phyloP scores from a whole-genome alignment of 164 flowering plant genomes.

The Vitis labrusca region DNA sequence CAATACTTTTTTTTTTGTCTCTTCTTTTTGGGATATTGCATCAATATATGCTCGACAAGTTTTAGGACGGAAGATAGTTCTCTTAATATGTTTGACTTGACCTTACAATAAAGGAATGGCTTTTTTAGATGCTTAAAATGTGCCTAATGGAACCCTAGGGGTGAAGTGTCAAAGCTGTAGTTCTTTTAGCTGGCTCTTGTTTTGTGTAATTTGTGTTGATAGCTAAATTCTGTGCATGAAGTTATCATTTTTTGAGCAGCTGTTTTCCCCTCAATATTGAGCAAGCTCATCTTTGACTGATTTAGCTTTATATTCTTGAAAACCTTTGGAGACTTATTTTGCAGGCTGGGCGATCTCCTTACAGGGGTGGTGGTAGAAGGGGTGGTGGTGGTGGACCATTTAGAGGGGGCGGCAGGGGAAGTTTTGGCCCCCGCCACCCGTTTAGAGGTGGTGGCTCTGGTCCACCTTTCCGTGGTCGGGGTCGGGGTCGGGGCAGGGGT shows the following conservation, averaged over 20 bases:
- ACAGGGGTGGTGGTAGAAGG: slow-evolving; percentile 25
- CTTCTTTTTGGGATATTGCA: no score
- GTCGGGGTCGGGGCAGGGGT: slow-evolving; percentile 14
- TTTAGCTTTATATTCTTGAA: slow-evolving; percentile 5
- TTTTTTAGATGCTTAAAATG: no score
- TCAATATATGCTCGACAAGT: no score
- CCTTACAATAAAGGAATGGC: no score
- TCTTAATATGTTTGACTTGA: no score
- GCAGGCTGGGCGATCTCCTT: slow-evolving; percentile 14
- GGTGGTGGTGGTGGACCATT: slow-evolving; percentile 20
- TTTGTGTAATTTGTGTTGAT: no score
- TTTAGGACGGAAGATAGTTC: no score
- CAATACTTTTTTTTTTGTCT: no score
- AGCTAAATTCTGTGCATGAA: no score
- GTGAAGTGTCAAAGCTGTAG: no score
- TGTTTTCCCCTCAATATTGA: neutral
- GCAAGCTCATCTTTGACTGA: neutral
- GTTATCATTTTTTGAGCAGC: neutral
- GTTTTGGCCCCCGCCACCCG: slow-evolving; percentile 4
- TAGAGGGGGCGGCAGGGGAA: slow-evolving; percentile 24
- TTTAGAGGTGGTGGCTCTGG: neutral
- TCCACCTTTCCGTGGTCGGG: slow-evolving; percentile 12
- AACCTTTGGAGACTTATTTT: slow-evolving; percentile 7
- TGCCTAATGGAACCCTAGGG: no score
- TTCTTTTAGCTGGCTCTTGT: no score